A percentile compares a stretch with the other conserved stretches of the same genome.
Evolutionary conservation across 306 rosid genomes (phyloP).

Genomic region (Cicer yamashitae): DNA sequence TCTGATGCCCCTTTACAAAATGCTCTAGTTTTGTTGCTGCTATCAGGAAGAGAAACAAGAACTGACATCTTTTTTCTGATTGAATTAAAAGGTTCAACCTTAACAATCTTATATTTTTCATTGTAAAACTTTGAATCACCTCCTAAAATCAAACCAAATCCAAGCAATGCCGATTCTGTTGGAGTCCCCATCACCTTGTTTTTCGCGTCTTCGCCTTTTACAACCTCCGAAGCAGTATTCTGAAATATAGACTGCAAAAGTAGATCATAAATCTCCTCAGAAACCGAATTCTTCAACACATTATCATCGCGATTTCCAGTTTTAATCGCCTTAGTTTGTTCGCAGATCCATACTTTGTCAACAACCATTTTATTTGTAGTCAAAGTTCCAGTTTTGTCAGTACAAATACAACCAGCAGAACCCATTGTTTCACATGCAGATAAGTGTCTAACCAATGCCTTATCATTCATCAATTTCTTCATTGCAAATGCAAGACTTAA

Average conservation of each 20-base stretch:
- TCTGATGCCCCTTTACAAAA: constrained; percentile 94
- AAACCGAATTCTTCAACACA: constrained; percentile 48
- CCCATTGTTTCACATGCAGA: constrained; percentile 98
- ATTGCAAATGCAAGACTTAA: constrained; percentile 93
- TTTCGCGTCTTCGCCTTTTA: constrained; percentile 62
- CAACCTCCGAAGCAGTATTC: constrained; percentile 77
- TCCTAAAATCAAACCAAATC: constrained; percentile 71
- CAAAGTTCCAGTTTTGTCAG: constrained; percentile 90
- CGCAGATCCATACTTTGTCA: constrained; percentile 71
- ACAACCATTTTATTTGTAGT: constrained; percentile 95
- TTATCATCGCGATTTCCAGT: constrained; percentile 26
- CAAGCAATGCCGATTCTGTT: constrained; percentile 77
- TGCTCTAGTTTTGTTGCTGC: constrained; percentile 54
- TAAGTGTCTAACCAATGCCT: constrained; percentile 88
- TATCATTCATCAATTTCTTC: constrained; percentile 86
- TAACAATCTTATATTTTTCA: constrained; percentile 58
- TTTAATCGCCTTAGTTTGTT: constrained; percentile 51
- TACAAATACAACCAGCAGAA: constrained; percentile 82
- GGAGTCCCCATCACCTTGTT: constrained; percentile 73
- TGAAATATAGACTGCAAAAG: constrained; percentile 81
- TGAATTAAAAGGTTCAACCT: constrained; percentile 87
- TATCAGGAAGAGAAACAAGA: constrained; percentile 66
- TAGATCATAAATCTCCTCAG: constrained; percentile 52
- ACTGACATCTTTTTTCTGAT: constrained; percentile 75
- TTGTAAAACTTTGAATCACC: constrained; percentile 55